Base-by-base conservation (phyloP, 129 eudicot species). In the Smallanthus sonchifolius region DNA sequence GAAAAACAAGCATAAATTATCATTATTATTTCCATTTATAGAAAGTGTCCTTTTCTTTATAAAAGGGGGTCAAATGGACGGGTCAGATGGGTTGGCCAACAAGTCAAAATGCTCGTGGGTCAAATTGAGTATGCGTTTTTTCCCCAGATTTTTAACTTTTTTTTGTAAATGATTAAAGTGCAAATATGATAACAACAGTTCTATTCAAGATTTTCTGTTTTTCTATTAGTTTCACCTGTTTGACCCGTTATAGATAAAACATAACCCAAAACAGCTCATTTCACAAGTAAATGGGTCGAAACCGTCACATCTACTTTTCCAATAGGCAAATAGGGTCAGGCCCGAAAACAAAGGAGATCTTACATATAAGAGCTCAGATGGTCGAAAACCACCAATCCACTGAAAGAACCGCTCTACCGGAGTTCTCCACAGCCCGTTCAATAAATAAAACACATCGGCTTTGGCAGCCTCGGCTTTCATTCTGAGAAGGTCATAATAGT, bases 311-410 rank as follows among this genome's bases (percentile, higher is more conserved):
- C 28, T 42, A 24, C 11, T 14, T 4, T 37, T 36, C 30, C 7
- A 37, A 13, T 7, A 37, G 28, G 48, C 69, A 64, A 61, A 64
- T 64, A 64, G 16, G 38, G 64, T 0, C 38, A 3, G 2, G 15
- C 37, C 2, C 10, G 13, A 49, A 37, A n/a, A 48, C 11, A 42
- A 44, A 76, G 7, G 15, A 43, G 47, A 61, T 2, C 62, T 85
- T 82, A 87, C 99, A 40, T 85, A 75, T 54, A 95, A 78, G 61
- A 95, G 83, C 79, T 95, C 94, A 1, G 99, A 95, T 24, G 99
- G 96, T 2, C 85, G 85, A 65, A 95, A 95, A 61, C 99, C 99
- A 20, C 99, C 99, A 16, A 95, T 85, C 99, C 99, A 95, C 5
- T 85, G 90, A 80, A 95, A 95, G 67, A 95, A 84, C 49, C 95